A percentile compares a stretch with the other conserved stretches of the same genome.
Conservation (phyloP, 768 basidiomycete genomes). For the Crassisporium funariophilum region DNA sequence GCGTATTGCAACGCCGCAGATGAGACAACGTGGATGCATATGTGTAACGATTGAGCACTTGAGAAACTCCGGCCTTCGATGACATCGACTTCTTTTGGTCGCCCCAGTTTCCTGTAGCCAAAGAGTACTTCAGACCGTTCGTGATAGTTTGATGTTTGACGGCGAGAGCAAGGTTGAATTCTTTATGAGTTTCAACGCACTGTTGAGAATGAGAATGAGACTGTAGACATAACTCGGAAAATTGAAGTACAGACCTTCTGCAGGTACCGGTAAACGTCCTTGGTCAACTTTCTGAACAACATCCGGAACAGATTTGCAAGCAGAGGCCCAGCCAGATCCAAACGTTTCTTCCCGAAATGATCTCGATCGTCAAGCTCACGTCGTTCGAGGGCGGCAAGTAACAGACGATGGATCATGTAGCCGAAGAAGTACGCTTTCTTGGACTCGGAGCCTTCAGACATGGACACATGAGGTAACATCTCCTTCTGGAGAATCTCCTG, state of each 20-base stretch:
- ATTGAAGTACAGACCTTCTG: conserved; percentile 72
- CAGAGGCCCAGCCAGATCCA: conserved; percentile 94
- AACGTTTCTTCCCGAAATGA: conserved; percentile 97
- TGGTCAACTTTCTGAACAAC: conserved; percentile 95
- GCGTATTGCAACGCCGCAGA: conserved; percentile 96
- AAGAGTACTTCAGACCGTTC: conserved; percentile 95
- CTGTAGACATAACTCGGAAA: not conserved
- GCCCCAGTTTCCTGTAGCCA: conserved; percentile 99
- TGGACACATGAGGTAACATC: conserved; percentile 96
- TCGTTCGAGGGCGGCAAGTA: conserved; percentile 91
- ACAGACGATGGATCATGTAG: conserved; percentile 97
- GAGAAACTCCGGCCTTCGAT: conserved; percentile 97
- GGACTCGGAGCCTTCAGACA: conserved; percentile 92
- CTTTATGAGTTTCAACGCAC: conserved; percentile 97
- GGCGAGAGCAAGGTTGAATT: conserved; percentile 88
- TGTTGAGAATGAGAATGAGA: conserved; percentile 32
- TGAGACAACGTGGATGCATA: conserved; percentile 98
- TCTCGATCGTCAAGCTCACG: conserved; percentile 98
- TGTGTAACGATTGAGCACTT: conserved; percentile 97
- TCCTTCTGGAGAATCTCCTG: conserved; percentile 99
- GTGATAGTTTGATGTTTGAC: conserved; percentile 98
- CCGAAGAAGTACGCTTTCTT: conserved; percentile 99
- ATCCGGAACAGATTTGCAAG: conserved; percentile 97
- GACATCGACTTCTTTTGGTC: conserved; percentile 99
- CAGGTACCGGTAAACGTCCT: conserved; percentile 94